Base-by-base conservation (phyloP, 75 land plant genomes). In the Picea glauca region DNA sequence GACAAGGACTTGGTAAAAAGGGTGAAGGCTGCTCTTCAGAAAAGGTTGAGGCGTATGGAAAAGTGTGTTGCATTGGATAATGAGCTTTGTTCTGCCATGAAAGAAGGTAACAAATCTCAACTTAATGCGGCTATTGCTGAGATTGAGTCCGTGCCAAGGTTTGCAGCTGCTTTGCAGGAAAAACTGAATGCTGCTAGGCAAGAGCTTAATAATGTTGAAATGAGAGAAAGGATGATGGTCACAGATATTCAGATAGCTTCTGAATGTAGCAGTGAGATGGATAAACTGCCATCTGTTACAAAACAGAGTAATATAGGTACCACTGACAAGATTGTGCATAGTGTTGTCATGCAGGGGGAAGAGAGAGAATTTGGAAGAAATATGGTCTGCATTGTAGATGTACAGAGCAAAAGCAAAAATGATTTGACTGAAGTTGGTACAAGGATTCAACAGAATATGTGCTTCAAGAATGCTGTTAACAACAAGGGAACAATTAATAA, bases 11-110 rank as follows among this genome's bases (percentile, higher is more conserved):
- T 81, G 21, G 20, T 77, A 32, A 81, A 81, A 72, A 76, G 77
- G 80, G 83, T 81, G 3, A 76, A 76, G 56, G 83, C 76, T 23
- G 79, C 83, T n/a, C 79, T 81, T 35, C 81, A 81, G 40, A 81
- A 81, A 72, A 63, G 80, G 32, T 64, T 81, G 72, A 77, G 78
- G 35, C 68, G 83, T 17, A 50, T 38, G 63, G 83, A 81, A 77
- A 81, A 78, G 54, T 56, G 58, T 23, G 38, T 21, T 64, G 32
- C 15, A 14, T 50, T 81, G 57, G 80, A 81, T 13, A 33, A 64
- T 6, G 83, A 63, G 20, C 74, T 81, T 13, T 60, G 35, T 62
- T 31, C 83, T 50, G 73, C 83, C 54, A 61, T 77, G 59, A 70
- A 68, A 62, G 72, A 40, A 54, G 80, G 73, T 2, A 59, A 46